A percentile compares a stretch with the other conserved stretches of the same genome.
These are phyloP conservation scores for Bolboschoenus planiculmis DNA, from an alignment of 176 grass and related monocot genomes.

Conservation along the genomic window DNA sequence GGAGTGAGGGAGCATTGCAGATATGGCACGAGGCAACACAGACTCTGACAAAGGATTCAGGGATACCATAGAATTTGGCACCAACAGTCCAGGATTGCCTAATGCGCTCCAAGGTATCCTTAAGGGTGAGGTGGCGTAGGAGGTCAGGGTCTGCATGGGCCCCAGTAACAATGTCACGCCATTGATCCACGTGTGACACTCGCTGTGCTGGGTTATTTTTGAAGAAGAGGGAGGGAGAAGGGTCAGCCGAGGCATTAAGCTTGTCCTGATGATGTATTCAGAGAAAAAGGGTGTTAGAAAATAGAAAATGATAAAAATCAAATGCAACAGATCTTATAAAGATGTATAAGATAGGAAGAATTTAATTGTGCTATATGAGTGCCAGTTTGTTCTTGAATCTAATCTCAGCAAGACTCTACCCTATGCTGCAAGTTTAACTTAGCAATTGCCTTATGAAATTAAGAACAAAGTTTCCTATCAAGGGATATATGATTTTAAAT, in stretches of 20 bases:
- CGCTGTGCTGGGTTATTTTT: conserved; percentile 71
- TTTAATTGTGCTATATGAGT: not conserved
- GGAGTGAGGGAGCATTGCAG: conserved; percentile 56
- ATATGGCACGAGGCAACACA: conserved; percentile 70
- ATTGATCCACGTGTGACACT: conserved; percentile 82
- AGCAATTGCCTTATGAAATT: not conserved
- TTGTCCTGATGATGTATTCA: conserved; percentile 48
- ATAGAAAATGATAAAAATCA: not conserved
- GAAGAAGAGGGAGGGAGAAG: conserved; percentile 55
- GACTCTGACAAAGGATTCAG: conserved; percentile 82
- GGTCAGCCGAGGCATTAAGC: conserved; percentile 51
- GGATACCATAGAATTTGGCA: conserved; percentile 96
- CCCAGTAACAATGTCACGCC: conserved; percentile 67
- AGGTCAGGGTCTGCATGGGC: conserved; percentile 79
- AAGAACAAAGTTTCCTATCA: not conserved
- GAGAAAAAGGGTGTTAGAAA: not conserved
- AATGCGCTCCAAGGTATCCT: conserved; percentile 95
- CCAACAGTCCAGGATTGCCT: conserved; percentile 93
- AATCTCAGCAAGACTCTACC: not conserved
- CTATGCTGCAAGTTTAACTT: not conserved
- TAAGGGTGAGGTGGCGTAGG: conserved; percentile 79
- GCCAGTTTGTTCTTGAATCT: not conserved
- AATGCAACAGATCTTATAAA: not conserved
- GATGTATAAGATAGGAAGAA: not conserved
- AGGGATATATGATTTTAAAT: not conserved